Evolutionary conservation across 345 rosid genomes (phyloP).

Genomic region (Pistacia integerrima): DNA sequence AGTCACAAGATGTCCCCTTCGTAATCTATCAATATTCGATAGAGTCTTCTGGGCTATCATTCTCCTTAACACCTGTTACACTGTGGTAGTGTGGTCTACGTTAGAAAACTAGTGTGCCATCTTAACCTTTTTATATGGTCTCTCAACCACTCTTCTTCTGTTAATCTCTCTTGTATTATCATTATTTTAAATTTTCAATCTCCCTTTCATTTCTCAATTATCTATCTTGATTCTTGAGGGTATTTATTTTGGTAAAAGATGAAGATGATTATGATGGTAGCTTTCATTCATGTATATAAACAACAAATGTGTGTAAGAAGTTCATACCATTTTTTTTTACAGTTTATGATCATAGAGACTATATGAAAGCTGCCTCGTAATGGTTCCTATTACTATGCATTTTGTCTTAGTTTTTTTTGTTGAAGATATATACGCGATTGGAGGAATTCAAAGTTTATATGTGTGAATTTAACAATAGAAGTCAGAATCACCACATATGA

Average conservation of each 20-base stretch:
- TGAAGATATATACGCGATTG: no score
- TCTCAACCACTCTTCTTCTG: neutral
- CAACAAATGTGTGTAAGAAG: neutral
- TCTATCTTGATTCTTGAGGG: neutral
- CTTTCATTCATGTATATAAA: neutral
- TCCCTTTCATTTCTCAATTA: neutral
- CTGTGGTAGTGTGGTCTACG: slow-evolving; percentile 4
- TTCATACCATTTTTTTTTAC: neutral
- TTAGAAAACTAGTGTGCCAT: neutral
- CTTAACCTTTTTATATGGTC: neutral
- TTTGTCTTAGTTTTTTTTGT: no score
- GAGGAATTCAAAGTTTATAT: no score
- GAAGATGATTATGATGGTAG: neutral
- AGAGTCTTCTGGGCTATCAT: neutral
- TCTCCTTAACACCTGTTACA: neutral
- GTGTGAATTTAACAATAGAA: no score
- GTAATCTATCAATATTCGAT: neutral
- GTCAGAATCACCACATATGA: no score
- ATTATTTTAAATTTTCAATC: no score
- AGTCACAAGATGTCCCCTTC: slow-evolving; percentile 20
- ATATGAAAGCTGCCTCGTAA: no score
- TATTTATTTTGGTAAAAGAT: neutral
- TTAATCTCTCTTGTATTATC: no score
- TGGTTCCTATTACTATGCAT: no score
- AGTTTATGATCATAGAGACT: no score